phyloP scores from a whole-genome alignment of 495 filamentous ascomycete species.

The Penicillium lividum region DNA sequence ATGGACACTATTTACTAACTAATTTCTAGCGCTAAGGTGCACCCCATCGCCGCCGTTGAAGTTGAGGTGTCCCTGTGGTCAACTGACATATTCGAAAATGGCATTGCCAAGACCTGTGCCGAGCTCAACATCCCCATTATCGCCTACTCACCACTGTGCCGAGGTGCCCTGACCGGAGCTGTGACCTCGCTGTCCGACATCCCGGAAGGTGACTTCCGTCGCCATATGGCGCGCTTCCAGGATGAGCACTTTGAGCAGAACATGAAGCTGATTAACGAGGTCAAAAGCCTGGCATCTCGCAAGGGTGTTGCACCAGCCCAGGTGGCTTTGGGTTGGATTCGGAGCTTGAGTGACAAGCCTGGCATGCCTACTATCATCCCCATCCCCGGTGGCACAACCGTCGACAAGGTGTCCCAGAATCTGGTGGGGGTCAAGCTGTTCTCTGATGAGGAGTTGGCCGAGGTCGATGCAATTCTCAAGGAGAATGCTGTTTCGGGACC shows the following conservation, averaged over 20 bases:
- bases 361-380: constrained; percentile 75
- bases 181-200: constrained; percentile 63
- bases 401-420: constrained; percentile 50
- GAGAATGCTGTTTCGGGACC: constrained; percentile 38
- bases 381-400: constrained; percentile 69
- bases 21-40: constrained; percentile 51
- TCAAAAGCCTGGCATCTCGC: constrained; percentile 64
- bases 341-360: constrained; percentile 52
- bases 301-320: constrained; percentile 76
- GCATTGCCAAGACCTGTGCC: constrained; percentile 68
- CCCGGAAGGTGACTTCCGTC: constrained; percentile 57
- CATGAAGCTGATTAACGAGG: constrained; percentile 63
- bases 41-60: constrained; percentile 74
- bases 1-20: constrained; percentile 15
- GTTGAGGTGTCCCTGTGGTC: constrained; percentile 75
- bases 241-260: constrained; percentile 72
- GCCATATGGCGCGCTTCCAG: constrained; percentile 62
- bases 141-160: constrained; percentile 62
- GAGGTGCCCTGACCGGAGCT: constrained; percentile 58
- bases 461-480: constrained; percentile 47
- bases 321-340: constrained; percentile 75
- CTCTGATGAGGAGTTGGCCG: constrained; percentile 45
- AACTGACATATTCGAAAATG: constrained; percentile 71
- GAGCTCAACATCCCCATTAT: constrained; percentile 71
- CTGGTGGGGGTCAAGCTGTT: constrained; percentile 36